phyloP scores from a whole-genome alignment of 192 early-diverging fungal species.

The Rhizoclosmatium sp. region DNA sequence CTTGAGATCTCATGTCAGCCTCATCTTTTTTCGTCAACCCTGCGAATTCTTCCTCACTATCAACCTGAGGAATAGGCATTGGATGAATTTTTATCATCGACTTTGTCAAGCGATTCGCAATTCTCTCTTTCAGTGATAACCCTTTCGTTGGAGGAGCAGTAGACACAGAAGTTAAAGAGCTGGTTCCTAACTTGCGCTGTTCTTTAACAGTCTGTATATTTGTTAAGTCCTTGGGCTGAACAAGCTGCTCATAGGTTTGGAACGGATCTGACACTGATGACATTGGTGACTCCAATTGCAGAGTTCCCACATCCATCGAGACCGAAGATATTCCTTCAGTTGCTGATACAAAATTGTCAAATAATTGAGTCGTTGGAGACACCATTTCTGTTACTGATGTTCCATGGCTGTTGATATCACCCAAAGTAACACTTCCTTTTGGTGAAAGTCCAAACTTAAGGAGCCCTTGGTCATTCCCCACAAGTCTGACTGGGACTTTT shows the following conservation, averaged over 20 bases:
- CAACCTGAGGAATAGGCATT: not conserved
- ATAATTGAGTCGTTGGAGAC: not conserved
- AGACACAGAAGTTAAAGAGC: too few species aligned
- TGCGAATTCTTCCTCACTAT: constrained; percentile 17
- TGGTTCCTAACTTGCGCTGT: too few species aligned
- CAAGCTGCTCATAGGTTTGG: too few species aligned
- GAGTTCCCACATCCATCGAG: not conserved
- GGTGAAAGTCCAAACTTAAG: not conserved
- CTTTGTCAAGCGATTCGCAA: not conserved
- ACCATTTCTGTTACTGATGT: not conserved
- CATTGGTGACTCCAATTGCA: too few species aligned
- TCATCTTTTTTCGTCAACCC: constrained; percentile 19
- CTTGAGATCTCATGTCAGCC: not conserved
- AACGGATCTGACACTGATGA: too few species aligned
- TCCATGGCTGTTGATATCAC: not conserved
- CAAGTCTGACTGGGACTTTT: not conserved
- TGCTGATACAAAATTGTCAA: not conserved
- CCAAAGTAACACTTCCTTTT: not conserved
- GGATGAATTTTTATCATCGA: constrained; percentile 14
- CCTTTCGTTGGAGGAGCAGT: too few species aligned
- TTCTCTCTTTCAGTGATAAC: not conserved
- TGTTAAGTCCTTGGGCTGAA: too few species aligned
- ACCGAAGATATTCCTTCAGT: not conserved
- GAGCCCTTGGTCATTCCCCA: not conserved
- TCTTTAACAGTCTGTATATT: too few species aligned